Conservation (phyloP, 495 filamentous ascomycete genomes). For the Lichina pygmaea region DNA sequence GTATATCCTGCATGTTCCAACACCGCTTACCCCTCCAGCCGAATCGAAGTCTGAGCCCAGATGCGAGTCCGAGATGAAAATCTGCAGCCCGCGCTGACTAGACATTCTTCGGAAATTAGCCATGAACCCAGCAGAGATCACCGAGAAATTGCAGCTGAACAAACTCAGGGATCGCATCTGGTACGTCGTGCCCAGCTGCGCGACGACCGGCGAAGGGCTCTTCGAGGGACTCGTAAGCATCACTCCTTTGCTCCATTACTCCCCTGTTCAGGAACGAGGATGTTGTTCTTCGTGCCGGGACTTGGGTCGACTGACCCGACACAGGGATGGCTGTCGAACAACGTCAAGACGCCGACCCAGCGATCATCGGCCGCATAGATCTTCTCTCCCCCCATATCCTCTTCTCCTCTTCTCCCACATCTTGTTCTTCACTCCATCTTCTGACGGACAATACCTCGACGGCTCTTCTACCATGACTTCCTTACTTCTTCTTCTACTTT, state of each 20-base stretch:
- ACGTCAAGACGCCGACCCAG: slow-evolving; percentile 33
- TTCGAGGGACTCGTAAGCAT: slow-evolving; percentile 64
- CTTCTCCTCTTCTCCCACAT: no score
- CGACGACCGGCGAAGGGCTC: slow-evolving; percentile 78
- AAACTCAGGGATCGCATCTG: slow-evolving; percentile 79
- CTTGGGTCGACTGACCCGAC: not conserved
- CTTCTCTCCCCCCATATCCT: no score
- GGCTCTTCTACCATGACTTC: no score
- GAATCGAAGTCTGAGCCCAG: not conserved
- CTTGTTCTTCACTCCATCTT: no score
- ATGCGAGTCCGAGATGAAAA: not conserved
- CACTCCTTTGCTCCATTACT: not conserved
- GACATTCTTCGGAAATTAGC: slow-evolving; percentile 19
- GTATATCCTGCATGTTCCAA: slow-evolving; percentile 8
- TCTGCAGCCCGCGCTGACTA: not conserved
- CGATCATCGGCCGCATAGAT: not conserved
- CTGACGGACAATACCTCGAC: no score
- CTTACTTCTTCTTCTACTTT: no score
- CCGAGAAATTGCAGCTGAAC: slow-evolving; percentile 55
- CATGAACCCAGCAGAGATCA: slow-evolving; percentile 67
- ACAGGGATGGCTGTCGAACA: slow-evolving; percentile 75
- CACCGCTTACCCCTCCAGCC: not conserved
- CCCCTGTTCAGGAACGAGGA: not conserved
- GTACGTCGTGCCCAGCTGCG: slow-evolving; percentile 90
- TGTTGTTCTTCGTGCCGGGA: not conserved